phyloP scores from a whole-genome alignment of 352 stramenopile genomes.

The Phytophthora sansomeana region DNA sequence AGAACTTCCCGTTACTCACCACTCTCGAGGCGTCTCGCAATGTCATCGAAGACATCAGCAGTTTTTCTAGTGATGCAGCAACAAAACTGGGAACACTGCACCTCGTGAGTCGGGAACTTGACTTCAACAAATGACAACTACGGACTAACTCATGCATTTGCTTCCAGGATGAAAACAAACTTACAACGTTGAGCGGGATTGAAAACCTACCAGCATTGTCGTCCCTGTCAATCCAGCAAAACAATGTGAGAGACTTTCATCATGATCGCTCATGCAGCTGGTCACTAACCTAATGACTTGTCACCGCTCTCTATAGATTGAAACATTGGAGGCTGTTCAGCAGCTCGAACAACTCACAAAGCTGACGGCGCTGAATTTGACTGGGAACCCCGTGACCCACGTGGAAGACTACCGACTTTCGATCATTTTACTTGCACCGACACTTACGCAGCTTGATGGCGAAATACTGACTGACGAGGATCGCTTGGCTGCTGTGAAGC shows the following conservation, averaged over 20 bases:
- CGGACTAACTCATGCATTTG: background rate
- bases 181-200: slow-evolving; percentile 61
- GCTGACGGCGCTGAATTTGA: slow-evolving; percentile 56
- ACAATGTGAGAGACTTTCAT: slow-evolving; percentile 45
- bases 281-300: background rate
- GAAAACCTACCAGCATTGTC: slow-evolving; percentile 54
- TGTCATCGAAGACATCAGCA: slow-evolving; percentile 51
- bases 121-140: background rate
- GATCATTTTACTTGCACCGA: slow-evolving; percentile 61
- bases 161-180: slow-evolving; percentile 74
- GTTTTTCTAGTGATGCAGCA: slow-evolving; percentile 42
- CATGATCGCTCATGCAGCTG: background rate
- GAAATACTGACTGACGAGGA: slow-evolving; percentile 67
- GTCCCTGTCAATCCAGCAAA: slow-evolving; percentile 62
- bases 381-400: slow-evolving; percentile 62
- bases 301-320: slow-evolving; percentile 42
- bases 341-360: slow-evolving; percentile 51
- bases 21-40: slow-evolving; percentile 70
- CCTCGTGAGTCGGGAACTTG: slow-evolving; percentile 42
- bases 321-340: slow-evolving; percentile 56
- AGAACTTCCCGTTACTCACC: slow-evolving; percentile 51
- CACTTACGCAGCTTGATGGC: slow-evolving; percentile 68
- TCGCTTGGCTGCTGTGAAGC: slow-evolving; percentile 61
- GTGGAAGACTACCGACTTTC: slow-evolving; percentile 61
- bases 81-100: slow-evolving; percentile 61